A percentile compares a stretch with the other conserved stretches of the same genome.
These are phyloP conservation scores for Pyrenopolyporus hunteri DNA, from an alignment of 495 filamentous ascomycete species.

Conservation along the genomic window DNA sequence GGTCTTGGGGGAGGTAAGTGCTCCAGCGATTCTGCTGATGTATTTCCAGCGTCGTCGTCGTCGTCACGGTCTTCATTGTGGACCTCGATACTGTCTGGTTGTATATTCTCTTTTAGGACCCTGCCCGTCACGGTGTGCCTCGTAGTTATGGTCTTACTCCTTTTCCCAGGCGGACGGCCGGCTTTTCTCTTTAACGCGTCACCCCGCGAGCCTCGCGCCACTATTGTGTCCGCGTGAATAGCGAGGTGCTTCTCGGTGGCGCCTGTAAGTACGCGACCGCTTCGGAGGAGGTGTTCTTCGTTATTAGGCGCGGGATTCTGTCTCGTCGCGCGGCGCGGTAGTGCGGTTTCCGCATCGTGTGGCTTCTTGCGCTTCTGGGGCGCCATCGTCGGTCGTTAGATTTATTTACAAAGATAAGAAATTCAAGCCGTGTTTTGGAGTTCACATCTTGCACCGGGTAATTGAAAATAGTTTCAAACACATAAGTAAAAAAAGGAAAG, in stretches of 20 bases:
- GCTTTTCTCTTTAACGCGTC: constrained; percentile 15
- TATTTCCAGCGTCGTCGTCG: neutral
- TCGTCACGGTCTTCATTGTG: neutral
- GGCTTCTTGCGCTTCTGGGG: constrained; percentile 52
- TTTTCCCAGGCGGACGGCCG: constrained; percentile 11
- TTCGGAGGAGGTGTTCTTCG: constrained; percentile 42
- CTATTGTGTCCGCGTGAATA: neutral
- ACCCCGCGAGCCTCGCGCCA: neutral
- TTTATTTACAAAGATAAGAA: neutral
- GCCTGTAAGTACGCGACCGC: constrained; percentile 43
- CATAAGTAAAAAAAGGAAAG: neutral
- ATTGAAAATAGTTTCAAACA: too few species aligned
- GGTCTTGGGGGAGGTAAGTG: neutral
- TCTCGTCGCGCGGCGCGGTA: constrained; percentile 52
- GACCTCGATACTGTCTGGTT: neutral
- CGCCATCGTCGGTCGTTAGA: constrained; percentile 39
- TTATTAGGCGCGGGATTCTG: constrained; percentile 45
- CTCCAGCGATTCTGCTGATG: neutral
- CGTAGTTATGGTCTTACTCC: constrained; percentile 2
- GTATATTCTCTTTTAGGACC: constrained; percentile 28
- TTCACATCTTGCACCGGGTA: too few species aligned
- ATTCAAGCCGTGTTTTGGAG: neutral
- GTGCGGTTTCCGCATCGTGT: constrained; percentile 27
- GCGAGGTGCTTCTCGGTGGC: constrained; percentile 10
- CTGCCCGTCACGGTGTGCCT: neutral